Percentiles rank a stretch among this genome's conserved stretches.
Evolutionary conservation across 768 basidiomycete genomes (phyloP).

Genomic region (Trametopsis cervina): DNA sequence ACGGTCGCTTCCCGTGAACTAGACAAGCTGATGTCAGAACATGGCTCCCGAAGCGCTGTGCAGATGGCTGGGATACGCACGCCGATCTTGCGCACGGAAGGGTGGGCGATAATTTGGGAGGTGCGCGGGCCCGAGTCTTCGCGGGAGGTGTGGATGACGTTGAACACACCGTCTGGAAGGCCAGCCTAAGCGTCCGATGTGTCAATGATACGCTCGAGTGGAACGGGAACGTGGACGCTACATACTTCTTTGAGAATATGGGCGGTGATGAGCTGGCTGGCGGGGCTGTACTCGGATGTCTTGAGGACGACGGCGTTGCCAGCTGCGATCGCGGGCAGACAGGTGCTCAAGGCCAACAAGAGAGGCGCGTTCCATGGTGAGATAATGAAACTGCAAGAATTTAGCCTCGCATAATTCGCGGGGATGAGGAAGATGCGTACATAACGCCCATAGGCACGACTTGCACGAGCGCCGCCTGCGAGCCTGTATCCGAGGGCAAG

Average conservation of each 20-base stretch:
- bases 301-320: conserved; percentile 47
- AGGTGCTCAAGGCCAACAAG: conserved; percentile 33
- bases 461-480: conserved; percentile 28
- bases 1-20: conserved; percentile 54
- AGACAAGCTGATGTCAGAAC: not conserved
- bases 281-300: conserved; percentile 40
- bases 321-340: conserved; percentile 36
- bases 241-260: conserved; percentile 36
- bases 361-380: conserved; percentile 48
- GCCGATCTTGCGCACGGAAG: conserved; percentile 41
- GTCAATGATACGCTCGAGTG: no score
- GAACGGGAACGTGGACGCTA: not conserved
- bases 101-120: conserved; percentile 44
- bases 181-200: conserved; percentile 35
- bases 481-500: conserved; percentile 32
- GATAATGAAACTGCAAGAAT: conserved; percentile 36
- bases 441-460: conserved; percentile 42
- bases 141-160: conserved; percentile 40
- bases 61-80: no score
- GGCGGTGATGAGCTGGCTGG: conserved; percentile 34
- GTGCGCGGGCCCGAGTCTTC: conserved; percentile 36
- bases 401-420: not conserved
- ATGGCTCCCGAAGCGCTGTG: not conserved
- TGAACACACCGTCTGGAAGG: conserved; percentile 48
- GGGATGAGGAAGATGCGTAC: conserved; percentile 29